Evolutionary conservation across 2,329 filamentous ascomycete genomes (phyloP), one percentile per base, ranked within the genome.

Genomic region (Zymoseptoria tritici): DNA sequence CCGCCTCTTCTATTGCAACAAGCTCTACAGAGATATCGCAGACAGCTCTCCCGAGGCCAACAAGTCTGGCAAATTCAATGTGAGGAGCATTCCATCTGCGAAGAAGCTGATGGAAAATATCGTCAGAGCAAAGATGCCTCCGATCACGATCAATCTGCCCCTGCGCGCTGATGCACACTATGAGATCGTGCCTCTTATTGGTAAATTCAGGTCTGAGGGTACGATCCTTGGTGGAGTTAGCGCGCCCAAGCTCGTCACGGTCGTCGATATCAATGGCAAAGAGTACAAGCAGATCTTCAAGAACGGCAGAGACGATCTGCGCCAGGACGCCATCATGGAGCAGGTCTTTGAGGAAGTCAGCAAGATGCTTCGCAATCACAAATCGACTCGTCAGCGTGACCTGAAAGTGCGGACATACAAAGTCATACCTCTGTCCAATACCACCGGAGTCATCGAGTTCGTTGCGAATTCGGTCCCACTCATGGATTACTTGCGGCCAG

Each of bases 281-380:
- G 83, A 81, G 42, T 96, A 92, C 77, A 96, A 90, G 73, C 91
- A 97, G 75, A 80, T 99, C 80, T 86, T 96, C 72, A 99, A 99
- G 80, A 91, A 91, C 63, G 92, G 94, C 19, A 93, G 93, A 70
- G 94, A 99, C 73, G 69, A 99, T 72, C 82, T 99, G 11, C 89
- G 95, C 8, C 94, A 99, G 77, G 94, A 99, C 70, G 91, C 93
- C 52, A 99, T 86, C 79, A 99, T 99, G 95, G 95, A 99, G 75
- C 94, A 99, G 75, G 94, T 99, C 1, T 99, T 99, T 73, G 90
- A 92, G 60, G 91, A 96, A 75, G 94, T 97, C 21, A 97, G 91
- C 60, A 89, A 90, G 56, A 83, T 99, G 21, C 80, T 99, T 24
- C 89, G 90, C 72, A 87, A 90, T 54, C 91, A 97, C 73, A 87